A percentile compares a stretch with the other conserved stretches of the same genome.
Evolutionary conservation across 106 monocot genomes (phyloP).

Genomic region (Acorus calamus): DNA sequence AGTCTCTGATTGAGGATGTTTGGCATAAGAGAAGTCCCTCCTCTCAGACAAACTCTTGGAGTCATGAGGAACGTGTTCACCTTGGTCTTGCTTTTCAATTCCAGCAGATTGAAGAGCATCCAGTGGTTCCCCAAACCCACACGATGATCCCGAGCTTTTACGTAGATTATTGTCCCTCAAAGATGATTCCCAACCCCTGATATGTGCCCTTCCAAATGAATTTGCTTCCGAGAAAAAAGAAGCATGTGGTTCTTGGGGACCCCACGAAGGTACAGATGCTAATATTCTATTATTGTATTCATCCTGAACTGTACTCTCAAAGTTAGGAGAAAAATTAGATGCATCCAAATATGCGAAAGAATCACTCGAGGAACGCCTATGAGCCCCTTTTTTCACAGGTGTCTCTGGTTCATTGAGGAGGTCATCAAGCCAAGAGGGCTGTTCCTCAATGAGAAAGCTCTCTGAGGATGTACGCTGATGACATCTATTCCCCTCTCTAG

Average conservation of each 20-base stretch:
- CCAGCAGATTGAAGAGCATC: background rate
- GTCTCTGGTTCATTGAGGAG: slow-evolving; percentile 84
- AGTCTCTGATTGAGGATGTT: slow-evolving; percentile 31
- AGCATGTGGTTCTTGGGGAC: slow-evolving; percentile 15
- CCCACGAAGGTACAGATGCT: slow-evolving; percentile 21
- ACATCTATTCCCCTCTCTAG: slow-evolving; percentile 21
- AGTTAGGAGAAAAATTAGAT: slow-evolving; percentile 15
- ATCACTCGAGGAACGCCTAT: slow-evolving; percentile 88
- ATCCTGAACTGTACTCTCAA: slow-evolving; percentile 19
- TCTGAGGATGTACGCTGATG: slow-evolving; percentile 85
- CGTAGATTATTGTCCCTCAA: slow-evolving; percentile 22
- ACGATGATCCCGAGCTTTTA: slow-evolving; percentile 9
- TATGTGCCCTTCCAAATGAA: slow-evolving; percentile 23
- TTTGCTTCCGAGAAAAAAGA: slow-evolving; percentile 15
- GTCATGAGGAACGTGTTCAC: slow-evolving; percentile 18
- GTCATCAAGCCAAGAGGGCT: slow-evolving; percentile 95
- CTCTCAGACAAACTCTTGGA: slow-evolving; percentile 18
- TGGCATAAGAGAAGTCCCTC: slow-evolving; percentile 22
- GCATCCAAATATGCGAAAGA: slow-evolving; percentile 71
- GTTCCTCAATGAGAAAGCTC: slow-evolving; percentile 81
- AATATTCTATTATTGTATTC: slow-evolving; percentile 9
- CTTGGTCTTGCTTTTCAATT: slow-evolving; percentile 22
- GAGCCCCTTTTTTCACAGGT: slow-evolving; percentile 54
- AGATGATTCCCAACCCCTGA: slow-evolving; percentile 28
- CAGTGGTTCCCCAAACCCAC: slow-evolving; percentile 12